Base-by-base conservation (phyloP, 179 eudicot species). In the Sideroxylon spinosum region DNA sequence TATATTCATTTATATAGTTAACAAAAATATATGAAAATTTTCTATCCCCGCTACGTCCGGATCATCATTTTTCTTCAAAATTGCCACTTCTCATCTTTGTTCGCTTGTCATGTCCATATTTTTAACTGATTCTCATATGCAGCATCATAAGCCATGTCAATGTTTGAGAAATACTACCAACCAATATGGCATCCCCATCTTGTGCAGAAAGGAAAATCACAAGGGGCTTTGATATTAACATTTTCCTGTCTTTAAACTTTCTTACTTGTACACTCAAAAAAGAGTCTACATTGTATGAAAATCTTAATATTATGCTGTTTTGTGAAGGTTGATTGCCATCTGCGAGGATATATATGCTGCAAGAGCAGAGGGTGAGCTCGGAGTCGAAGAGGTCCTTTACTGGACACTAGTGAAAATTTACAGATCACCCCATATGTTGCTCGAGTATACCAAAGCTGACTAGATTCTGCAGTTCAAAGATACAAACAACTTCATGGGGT, bases 311-410 rank as follows among this genome's bases (percentile, higher is more conserved):
- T 80, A 37, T 32, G 29, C 52, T 23, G 60, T 65, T 44, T 57
- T 79, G 29, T 79, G 70, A 73, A 93, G 97, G 91, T 86, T 93
- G 86, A 90, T 91, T 50, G 97, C 97, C 68, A 93, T 95, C n/a
- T 91, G 97, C 78, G 97, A 95, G 84, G 97, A 90, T 81, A 90
- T 95, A 79, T 95, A 93, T 81, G 97, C 98, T 73, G 98, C 97
- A 78, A 84, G 98, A 90, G 98, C 97, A 68, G 99, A 95, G 80
- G 97, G 98, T 23, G 97, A 93, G 79, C 91, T 95, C 74, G 97
- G 88, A 85, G 93, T 95, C 14, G 97, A 95, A 84, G 98, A 93
- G 88, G 93, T 93, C 72, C 90, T 95, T 28, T 95, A 95, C 83
- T 95, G 98, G 98, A 95, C 97, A 46, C 62, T 93, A 61, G 91